Evolutionary conservation across 306 rosid species (phyloP).

Genomic region (Cyamopsis tetragonoloba): DNA sequence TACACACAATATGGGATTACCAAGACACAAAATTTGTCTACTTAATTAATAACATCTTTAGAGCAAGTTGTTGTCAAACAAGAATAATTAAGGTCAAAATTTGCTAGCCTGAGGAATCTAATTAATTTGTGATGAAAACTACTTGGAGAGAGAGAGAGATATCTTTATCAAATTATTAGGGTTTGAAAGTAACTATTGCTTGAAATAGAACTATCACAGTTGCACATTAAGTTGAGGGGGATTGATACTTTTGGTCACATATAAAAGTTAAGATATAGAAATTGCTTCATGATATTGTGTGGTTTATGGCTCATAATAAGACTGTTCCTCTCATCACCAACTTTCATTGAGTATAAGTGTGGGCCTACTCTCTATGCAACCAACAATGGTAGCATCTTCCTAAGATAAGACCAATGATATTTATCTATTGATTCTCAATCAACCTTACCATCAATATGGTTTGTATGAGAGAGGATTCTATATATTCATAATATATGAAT

Average conservation of each 20-base stretch:
- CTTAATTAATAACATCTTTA: constrained; percentile 16
- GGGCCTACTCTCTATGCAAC: constrained; percentile 24
- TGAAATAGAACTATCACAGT: constrained; percentile 31
- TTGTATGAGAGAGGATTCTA: too few species aligned
- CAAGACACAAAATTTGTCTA: background rate
- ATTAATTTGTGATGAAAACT: constrained; percentile 13
- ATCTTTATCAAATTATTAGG: constrained; percentile 21
- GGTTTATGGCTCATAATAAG: constrained; percentile 27
- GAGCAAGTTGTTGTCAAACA: constrained; percentile 28
- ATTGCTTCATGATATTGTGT: constrained; percentile 12
- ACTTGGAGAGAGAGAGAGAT: constrained; percentile 18
- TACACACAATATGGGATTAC: background rate
- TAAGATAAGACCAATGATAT: constrained; percentile 15
- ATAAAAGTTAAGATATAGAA: too few species aligned
- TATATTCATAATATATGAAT: too few species aligned
- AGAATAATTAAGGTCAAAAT: constrained; percentile 17
- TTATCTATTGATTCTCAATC: too few species aligned
- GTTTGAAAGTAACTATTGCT: constrained; percentile 23
- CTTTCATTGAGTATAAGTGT: constrained; percentile 15
- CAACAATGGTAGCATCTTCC: constrained; percentile 21
- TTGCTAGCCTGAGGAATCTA: constrained; percentile 13
- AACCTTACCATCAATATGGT: too few species aligned
- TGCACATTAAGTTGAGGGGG: constrained; percentile 18
- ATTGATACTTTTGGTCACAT: constrained; percentile 21
- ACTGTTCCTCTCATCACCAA: constrained; percentile 30